Evolutionary conservation across 1,284 basidiomycete genomes (phyloP).

Genomic region (Phaffia rhodozyma): DNA sequence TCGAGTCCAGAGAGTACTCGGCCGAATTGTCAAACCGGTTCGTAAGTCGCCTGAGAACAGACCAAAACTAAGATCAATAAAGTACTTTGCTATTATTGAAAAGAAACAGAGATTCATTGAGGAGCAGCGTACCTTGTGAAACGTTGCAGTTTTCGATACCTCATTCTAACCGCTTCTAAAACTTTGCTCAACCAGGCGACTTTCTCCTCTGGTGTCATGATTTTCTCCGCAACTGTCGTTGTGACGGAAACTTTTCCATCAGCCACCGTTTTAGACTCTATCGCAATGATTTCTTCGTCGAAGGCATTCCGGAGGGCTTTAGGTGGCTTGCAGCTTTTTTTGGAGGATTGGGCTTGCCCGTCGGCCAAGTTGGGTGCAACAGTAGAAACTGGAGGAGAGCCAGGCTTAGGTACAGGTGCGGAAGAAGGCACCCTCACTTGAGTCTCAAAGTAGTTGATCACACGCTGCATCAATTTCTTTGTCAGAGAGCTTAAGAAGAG

Average conservation of each 20-base stretch:
- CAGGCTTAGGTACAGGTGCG: not conserved
- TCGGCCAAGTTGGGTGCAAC: not conserved
- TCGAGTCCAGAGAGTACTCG: conserved; percentile 74
- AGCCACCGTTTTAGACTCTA: conserved; percentile 2
- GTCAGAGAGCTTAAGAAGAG: conserved; percentile 52
- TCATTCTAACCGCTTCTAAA: conserved; percentile 79
- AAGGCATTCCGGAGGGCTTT: conserved; percentile 6
- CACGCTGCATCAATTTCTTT: conserved; percentile 76
- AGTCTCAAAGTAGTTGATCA: conserved; percentile 86
- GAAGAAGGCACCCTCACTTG: conserved; percentile 67
- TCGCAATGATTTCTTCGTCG: conserved; percentile 10
- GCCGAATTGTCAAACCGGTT: conserved; percentile 90
- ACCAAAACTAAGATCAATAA: not conserved
- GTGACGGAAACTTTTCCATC: conserved; percentile 6
- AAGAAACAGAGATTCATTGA: not conserved
- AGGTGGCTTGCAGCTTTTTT: not conserved
- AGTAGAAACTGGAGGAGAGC: not conserved
- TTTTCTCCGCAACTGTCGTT: conserved; percentile 18
- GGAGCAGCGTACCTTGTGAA: conserved; percentile 58
- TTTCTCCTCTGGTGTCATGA: conserved; percentile 69
- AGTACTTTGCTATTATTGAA: not conserved
- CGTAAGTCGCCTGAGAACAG: conserved; percentile 49
- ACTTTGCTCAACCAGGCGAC: conserved; percentile 86
- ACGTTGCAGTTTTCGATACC: conserved; percentile 87
- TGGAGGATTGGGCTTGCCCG: not conserved